phyloP scores from a whole-genome alignment of 2,329 filamentous ascomycete species.

The Cladosporium sp. region DNA sequence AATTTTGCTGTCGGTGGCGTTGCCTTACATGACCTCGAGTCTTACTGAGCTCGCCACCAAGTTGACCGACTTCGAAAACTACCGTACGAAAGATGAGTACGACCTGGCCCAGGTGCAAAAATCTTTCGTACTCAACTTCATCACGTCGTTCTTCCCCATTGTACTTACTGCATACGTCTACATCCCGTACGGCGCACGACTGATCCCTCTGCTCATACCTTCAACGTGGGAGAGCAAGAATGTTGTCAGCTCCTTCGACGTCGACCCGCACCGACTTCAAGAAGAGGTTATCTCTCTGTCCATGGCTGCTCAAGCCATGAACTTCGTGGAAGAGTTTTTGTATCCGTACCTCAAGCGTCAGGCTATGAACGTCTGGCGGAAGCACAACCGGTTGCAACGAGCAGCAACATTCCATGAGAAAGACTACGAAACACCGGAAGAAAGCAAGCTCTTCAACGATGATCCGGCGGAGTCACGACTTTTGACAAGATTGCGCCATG shows the following conservation, averaged over 20 bases:
- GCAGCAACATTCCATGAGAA: constrained; percentile 69
- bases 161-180: constrained; percentile 92
- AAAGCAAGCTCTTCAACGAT: constrained; percentile 57
- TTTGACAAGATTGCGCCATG: constrained; percentile 75
- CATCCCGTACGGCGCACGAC: constrained; percentile 81
- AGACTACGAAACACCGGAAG: constrained; percentile 59
- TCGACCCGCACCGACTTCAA: constrained; percentile 82
- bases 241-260: constrained; percentile 63
- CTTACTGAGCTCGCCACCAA: constrained; percentile 57
- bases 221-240: constrained; percentile 76
- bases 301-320: constrained; percentile 88
- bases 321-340: constrained; percentile 79
- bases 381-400: constrained; percentile 79
- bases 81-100: constrained; percentile 82
- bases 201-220: constrained; percentile 77
- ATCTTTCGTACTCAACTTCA: constrained; percentile 94
- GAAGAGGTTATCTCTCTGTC: constrained; percentile 96
- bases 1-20: constrained; percentile 5
- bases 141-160: constrained; percentile 88
- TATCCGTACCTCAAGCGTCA: constrained; percentile 82
- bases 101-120: constrained; percentile 85
- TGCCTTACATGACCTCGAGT: constrained; percentile 6
- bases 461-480: constrained; percentile 76
- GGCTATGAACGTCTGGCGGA: constrained; percentile 55
- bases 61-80: constrained; percentile 70